Evolutionary conservation across 345 rosid genomes (phyloP).

Genomic region (Combretum micranthum): DNA sequence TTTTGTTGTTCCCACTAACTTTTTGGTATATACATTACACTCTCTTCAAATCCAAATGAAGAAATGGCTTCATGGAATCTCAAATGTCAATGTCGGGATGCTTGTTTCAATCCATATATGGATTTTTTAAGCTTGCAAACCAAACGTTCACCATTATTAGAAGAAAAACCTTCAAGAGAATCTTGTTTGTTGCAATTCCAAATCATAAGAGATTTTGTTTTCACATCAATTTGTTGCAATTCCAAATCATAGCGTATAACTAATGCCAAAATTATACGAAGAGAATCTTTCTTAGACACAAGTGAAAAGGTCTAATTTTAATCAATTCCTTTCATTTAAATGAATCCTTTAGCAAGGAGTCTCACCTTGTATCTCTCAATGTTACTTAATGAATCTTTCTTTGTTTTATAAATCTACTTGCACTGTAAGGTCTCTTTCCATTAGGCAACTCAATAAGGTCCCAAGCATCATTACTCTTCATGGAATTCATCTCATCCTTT

Average conservation of each 20-base stretch:
- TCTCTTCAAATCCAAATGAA: too few species aligned
- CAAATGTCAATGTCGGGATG: background rate
- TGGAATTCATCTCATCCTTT: background rate
- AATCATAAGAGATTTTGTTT: background rate
- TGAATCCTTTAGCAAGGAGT: background rate
- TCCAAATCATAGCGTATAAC: background rate
- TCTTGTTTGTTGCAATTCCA: background rate
- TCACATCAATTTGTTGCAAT: background rate
- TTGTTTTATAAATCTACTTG: background rate
- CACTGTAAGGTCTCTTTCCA: background rate
- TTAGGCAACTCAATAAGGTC: background rate
- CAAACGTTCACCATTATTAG: background rate
- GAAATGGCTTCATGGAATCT: background rate
- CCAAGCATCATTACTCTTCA: background rate
- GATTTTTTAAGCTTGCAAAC: background rate
- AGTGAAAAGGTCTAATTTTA: background rate
- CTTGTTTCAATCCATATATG: background rate
- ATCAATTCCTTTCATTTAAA: background rate
- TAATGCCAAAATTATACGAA: background rate
- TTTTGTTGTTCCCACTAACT: too few species aligned
- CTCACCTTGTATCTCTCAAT: background rate
- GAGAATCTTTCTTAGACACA: background rate
- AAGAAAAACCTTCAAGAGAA: background rate
- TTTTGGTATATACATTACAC: too few species aligned
- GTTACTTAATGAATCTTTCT: background rate